Base-by-base conservation (phyloP, 2,329 filamentous ascomycete genomes). In the Pseudogymnoascus sp. region DNA sequence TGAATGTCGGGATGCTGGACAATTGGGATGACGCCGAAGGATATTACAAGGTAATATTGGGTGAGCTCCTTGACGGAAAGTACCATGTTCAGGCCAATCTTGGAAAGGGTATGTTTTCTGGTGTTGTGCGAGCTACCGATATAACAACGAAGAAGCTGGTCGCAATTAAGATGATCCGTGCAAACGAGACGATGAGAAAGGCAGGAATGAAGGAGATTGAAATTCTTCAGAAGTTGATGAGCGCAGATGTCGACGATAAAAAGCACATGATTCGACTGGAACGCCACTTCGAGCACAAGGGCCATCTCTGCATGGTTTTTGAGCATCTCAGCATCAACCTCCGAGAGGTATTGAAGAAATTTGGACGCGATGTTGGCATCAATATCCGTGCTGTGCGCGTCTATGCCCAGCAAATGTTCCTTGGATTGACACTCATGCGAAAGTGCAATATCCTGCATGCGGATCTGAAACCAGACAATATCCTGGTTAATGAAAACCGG, bases 401-500 rank as follows among this genome's bases (percentile, higher is more conserved):
- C 13, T 99, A 96, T 71, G 90, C 92, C 3, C 88, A 92, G 68
- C 94, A 99, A 74, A 96, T 96, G 72, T 96, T 99, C 72, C 79
- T 95, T 26, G 90, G 90, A 1, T 76, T 99, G 58, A 87, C 86
- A 67, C 85, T 96, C 68, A 83, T 99, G 77, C 88, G 90, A 67
- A 92, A 90, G 70, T 95, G 89, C 76, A 91, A 91, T 72, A 90
- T 99, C 70, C 82, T 99, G 58, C 94, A 99, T 71, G 92, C 92
- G 12, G 94, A 99, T 78, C 74, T 99, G 67, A 99, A 99, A 74
- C 94, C 94, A 7, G 94, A 99, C 81, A 99, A 99, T 68, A 92
- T 99, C 61, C 77, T 99, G 68, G 91, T 92, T 65, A 94, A 92
- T 67, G 90, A 95, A 65, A 84, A 79, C 62, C 86, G 89, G 62